Evolutionary conservation across 805 yeast species (phyloP).

Genomic region (Ogataea allantospora): DNA sequence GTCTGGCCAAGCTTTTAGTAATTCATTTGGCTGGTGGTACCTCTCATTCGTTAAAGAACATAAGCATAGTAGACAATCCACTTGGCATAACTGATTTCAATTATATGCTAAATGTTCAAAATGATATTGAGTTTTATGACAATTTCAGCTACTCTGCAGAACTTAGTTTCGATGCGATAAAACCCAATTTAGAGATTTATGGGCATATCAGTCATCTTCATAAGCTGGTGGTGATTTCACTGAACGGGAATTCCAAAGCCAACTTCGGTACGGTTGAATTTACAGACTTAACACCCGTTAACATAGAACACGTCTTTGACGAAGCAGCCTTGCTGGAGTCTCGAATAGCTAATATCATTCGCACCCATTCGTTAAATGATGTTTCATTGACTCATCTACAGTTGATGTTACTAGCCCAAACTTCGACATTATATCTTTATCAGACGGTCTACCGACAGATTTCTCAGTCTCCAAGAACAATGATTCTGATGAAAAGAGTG

Average conservation of each 20-base stretch:
- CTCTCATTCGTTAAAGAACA: not conserved
- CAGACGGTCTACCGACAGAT: slow-evolving; percentile 15
- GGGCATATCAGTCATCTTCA: slow-evolving; percentile 14
- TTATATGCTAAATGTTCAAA: slow-evolving; percentile 5
- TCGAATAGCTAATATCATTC: slow-evolving; percentile 1
- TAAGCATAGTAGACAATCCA: slow-evolving; percentile 1
- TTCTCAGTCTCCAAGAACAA: slow-evolving; percentile 18
- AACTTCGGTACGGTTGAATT: slow-evolving; percentile 2
- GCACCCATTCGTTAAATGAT: not conserved
- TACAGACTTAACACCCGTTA: slow-evolving; percentile 2
- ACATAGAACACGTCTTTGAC: slow-evolving; percentile 10
- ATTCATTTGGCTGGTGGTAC: slow-evolving; percentile 11
- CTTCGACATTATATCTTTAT: slow-evolving; percentile 16
- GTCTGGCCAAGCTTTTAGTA: slow-evolving; percentile 17
- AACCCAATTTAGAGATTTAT: slow-evolving; percentile 10
- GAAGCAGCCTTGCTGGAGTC: slow-evolving; percentile 11
- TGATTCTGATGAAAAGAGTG: no score
- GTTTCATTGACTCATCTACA: slow-evolving; percentile 3
- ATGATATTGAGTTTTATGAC: slow-evolving; percentile 17
- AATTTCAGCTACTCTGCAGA: slow-evolving; percentile 10
- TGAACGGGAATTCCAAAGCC: slow-evolving; percentile 5
- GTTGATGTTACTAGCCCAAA: slow-evolving; percentile 11
- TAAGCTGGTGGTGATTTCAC: slow-evolving; percentile 10
- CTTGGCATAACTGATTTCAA: slow-evolving; percentile 14
- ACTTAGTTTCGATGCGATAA: slow-evolving; percentile 9